Evolutionary conservation across 345 rosid genomes (phyloP).

Genomic region (Eucalyptus pumila): DNA sequence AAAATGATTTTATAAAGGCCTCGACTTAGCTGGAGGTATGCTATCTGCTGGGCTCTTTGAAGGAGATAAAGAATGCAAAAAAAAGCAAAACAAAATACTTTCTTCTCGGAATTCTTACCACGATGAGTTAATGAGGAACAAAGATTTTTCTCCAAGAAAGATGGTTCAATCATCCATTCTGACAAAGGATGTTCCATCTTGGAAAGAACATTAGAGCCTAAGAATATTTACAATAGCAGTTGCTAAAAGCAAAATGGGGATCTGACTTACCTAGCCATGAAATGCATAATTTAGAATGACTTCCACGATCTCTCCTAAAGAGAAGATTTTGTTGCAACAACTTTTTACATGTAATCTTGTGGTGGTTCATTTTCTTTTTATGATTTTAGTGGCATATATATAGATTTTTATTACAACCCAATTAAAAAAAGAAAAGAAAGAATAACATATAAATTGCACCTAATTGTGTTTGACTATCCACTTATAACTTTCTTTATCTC

Average conservation of each 20-base stretch:
- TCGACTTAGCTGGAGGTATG: conserved; percentile 39
- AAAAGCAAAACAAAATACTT: background rate
- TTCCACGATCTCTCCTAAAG: background rate
- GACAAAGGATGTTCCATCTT: background rate
- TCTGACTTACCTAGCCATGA: background rate
- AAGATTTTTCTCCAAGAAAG: background rate
- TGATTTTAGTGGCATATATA: background rate
- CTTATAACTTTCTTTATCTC: too few relatives aligned
- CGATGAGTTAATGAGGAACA: background rate
- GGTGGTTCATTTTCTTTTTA: background rate
- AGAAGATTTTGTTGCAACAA: background rate
- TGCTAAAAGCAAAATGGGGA: background rate
- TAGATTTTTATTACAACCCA: too few relatives aligned
- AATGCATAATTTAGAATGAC: background rate
- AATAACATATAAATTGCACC: too few relatives aligned
- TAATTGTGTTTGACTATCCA: rapidly evolving
- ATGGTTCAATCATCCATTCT: background rate
- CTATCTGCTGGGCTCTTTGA: background rate
- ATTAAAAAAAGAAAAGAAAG: too few relatives aligned
- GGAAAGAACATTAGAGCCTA: background rate
- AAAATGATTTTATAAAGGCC: conserved; percentile 40
- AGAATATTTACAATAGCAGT: background rate
- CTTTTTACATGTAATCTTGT: background rate
- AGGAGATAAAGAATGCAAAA: conserved; percentile 1
- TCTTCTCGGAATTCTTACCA: background rate